phyloP scores from a whole-genome alignment of 2,329 filamentous ascomycete genomes.

The Diaporthe vexans region DNA sequence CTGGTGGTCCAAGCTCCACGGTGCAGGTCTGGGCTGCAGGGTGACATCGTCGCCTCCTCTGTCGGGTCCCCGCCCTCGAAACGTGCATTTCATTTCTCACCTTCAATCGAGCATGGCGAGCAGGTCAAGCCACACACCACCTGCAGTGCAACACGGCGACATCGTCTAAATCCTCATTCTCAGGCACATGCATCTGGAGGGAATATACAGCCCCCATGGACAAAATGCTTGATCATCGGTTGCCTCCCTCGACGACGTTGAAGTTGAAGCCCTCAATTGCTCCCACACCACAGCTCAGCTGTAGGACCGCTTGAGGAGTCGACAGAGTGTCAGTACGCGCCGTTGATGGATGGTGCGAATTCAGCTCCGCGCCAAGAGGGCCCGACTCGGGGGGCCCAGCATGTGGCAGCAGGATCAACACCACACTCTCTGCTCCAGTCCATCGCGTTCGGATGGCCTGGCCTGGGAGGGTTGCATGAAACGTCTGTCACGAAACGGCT shows the following conservation, averaged over 20 bases:
- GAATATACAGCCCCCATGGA: neutral
- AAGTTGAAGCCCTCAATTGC: neutral
- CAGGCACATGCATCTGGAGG: neutral
- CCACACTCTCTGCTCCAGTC: neutral
- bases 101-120: neutral
- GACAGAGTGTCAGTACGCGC: neutral
- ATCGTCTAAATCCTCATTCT: constrained; percentile 6
- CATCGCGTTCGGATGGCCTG: neutral
- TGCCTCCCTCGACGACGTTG: neutral
- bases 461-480: neutral
- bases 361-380: constrained; percentile 22
- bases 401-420: neutral
- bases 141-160: constrained; percentile 4
- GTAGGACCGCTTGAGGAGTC: neutral
- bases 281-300: neutral
- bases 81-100: neutral
- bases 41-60: constrained; percentile 4
- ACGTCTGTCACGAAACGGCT: constrained; percentile 4
- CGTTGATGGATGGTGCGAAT: neutral
- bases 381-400: too few species aligned
- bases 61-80: neutral
- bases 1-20: neutral
- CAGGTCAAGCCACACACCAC: neutral
- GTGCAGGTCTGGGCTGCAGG: constrained; percentile 4
- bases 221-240: neutral